Base-by-base conservation (phyloP, 2,329 filamentous ascomycete genomes). In the Trichoderma sp. region DNA sequence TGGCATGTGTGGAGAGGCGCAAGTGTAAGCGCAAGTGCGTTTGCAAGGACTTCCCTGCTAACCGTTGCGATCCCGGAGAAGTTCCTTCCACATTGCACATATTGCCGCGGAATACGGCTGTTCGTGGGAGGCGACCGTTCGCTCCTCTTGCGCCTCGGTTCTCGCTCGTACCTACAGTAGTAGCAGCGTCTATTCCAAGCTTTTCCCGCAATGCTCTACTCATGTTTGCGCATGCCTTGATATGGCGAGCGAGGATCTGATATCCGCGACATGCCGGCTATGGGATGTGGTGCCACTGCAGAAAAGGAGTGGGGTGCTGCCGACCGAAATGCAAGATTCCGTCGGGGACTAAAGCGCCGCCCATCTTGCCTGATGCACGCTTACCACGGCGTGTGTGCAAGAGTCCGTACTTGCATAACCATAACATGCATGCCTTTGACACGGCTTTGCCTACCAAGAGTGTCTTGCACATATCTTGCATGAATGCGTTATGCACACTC, bases 281-380 rank as follows among this genome's bases (percentile, higher is more conserved):
- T 61, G 65, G 28, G 58, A 64, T 68, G 52, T 68, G 59, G 68
- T 70, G 68, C 65, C 66, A 70, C 65, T 70, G 68, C 68, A 70
- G 68, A 70, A 61, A 59, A 59, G 39, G 30, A 49, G 68, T 68
- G 68, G 68, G 65, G 68, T 61, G 37, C 54, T 70, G 68, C 67
- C 58, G 68, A 69, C 68, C 70, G 59, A 71, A 71, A 74, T 77
- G 76, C 75, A 76, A 76, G 75, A 77, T 77, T 72, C 73, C 73
- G 71, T 71, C 69, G 71, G 69, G 71, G 71, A 70, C 68, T 70
- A 70, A 70, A 65, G 68, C 68, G 67, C 56, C 68, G 55, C 59
- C 43, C 68, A 70, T 70, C 68, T 63, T 64, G 68, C 68, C 64
- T 66, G 65, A 51, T 69, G 68, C 68, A 69, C 37, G 68, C 55